Conservation (phyloP, 768 basidiomycete species). For the Trametes cubensis region DNA sequence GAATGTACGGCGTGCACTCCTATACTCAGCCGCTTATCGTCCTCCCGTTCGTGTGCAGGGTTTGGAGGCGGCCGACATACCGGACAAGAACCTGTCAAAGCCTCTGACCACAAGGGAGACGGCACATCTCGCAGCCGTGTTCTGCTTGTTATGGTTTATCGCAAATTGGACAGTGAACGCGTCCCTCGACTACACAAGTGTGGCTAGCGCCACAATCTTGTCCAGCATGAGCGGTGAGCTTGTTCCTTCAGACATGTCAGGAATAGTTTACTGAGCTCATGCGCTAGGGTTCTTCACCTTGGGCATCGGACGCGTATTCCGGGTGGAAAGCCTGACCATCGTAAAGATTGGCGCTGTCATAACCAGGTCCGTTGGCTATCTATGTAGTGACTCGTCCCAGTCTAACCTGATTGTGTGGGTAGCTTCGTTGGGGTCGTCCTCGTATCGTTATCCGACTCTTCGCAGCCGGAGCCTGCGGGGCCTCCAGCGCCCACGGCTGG, state of each 20-base stretch:
- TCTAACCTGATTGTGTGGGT: conserved; percentile 7
- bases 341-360: conserved; percentile 78
- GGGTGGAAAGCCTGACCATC: conserved; percentile 74
- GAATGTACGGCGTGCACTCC: not conserved
- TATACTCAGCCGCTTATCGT: conserved; percentile 1
- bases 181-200: conserved; percentile 83
- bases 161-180: conserved; percentile 94
- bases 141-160: conserved; percentile 90
- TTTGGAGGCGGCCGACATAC: conserved; percentile 11
- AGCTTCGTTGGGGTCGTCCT: conserved; percentile 84
- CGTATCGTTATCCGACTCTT: conserved; percentile 87
- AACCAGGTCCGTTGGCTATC: conserved; percentile 58
- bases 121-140: conserved; percentile 71
- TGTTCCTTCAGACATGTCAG: not conserved
- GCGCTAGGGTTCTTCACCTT: conserved; percentile 89
- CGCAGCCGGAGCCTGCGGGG: conserved; percentile 27
- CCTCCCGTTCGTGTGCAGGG: conserved; percentile 2
- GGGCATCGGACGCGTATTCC: conserved; percentile 77
- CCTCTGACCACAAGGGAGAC: conserved; percentile 73
- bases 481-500: conserved; percentile 23
- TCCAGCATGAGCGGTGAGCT: conserved; percentile 81
- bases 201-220: conserved; percentile 91
- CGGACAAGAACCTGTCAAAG: conserved; percentile 25
- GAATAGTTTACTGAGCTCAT: not conserved
- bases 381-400: not conserved